phyloP scores from a whole-genome alignment of 1,139 yeast species.

The Lodderomyces theae region DNA sequence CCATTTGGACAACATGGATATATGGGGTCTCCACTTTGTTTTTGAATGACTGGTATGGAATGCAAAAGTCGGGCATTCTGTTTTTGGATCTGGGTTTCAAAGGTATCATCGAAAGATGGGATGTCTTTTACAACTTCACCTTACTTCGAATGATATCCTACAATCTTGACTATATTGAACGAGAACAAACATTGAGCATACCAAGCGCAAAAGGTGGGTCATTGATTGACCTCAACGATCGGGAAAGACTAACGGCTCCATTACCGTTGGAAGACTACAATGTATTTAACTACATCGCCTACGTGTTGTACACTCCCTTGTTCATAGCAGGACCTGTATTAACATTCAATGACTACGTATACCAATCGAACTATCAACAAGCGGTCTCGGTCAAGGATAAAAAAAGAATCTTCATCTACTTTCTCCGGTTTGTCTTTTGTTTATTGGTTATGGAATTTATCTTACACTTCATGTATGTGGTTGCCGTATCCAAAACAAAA shows the following conservation, averaged over 20 bases:
- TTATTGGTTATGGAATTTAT: conserved; percentile 84
- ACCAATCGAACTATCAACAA: conserved; percentile 55
- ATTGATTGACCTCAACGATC: conserved; percentile 46
- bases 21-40: conserved; percentile 77
- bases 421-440: conserved; percentile 66
- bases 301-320: conserved; percentile 79
- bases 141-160: conserved; percentile 79
- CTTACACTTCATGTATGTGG: conserved; percentile 86
- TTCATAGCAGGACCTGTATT: conserved; percentile 94
- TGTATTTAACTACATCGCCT: conserved; percentile 65
- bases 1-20: conserved; percentile 57
- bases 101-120: conserved; percentile 91
- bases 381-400: conserved; percentile 40
- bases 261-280: conserved; percentile 60
- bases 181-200: conserved; percentile 22
- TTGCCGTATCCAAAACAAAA: conserved; percentile 81
- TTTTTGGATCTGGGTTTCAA: conserved; percentile 55
- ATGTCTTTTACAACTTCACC: conserved; percentile 89
- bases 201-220: conserved; percentile 15
- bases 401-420: conserved; percentile 59
- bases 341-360: conserved; percentile 86
- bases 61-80: conserved; percentile 49
- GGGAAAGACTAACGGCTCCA: conserved; percentile 66
- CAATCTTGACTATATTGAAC: conserved; percentile 69
- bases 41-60: conserved; percentile 66